Base-by-base conservation (phyloP, 129 eudicot species). In the Saposhnikovia divaricata region DNA sequence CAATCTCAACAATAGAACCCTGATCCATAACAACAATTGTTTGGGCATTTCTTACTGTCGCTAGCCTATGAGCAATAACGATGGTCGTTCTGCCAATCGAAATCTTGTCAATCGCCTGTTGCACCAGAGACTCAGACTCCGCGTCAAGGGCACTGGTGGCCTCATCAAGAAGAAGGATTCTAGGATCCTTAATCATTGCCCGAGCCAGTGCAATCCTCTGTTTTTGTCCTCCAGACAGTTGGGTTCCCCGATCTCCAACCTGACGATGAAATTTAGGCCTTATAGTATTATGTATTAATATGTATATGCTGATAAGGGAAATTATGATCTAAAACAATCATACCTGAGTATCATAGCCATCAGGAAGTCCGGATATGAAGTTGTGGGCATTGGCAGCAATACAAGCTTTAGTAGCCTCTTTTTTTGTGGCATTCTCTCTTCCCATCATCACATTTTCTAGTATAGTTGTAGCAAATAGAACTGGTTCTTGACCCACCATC, bases 401-500 rank as follows among this genome's bases (percentile, higher is more conserved):
- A 80, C 93, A 92, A 63, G 97, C 96, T 23, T 82, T 46, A 76
- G 86, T 74, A 39, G 93, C 96, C 73, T 92, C 97, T 84, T 92
- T 92, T 80, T 81, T 88, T 27, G 91, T 92, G 65, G 93, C 93
- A 75, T 90, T 85, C 25, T 90, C 97, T 75, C 89, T 92, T 27
- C 97, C 97, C 91, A 92, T 90, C 90, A 92, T 86, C 19, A 92
- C 87, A 85, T 92, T 92, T 84, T 90, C 96, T 25, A 92, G 86
- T 42, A 92, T 92, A 45, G 93, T 80, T 78, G 85, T 84, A 31
- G 88, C 92, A 59, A 92, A 92, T 18, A 92, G 91, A 57, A 83
- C 97, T 9, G 97, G 97, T 74, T 92, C 97, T 80, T 92, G 97
- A 81, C 97, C 97, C 85, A 92, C 97, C 97, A 90, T 92, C 40